phyloP scores from a whole-genome alignment of 2,329 filamentous ascomycete genomes.

The Akanthomyces uredinophilus region DNA sequence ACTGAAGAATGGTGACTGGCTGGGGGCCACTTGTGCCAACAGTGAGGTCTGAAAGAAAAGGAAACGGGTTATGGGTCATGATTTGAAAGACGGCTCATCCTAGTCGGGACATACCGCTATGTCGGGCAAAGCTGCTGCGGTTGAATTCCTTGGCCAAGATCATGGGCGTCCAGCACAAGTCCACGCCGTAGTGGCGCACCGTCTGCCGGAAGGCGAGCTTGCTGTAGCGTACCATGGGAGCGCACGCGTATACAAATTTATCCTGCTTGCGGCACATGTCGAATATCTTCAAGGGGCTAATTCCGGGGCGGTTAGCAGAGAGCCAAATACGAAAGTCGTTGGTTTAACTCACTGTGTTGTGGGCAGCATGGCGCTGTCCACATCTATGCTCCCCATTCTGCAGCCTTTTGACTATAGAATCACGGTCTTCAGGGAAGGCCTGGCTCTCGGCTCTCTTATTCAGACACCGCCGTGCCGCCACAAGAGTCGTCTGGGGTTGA shows the following conservation, averaged over 20 bases:
- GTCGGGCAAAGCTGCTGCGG: conserved; percentile 52
- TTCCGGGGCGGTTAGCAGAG: background rate
- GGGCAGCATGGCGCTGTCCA: conserved; percentile 6
- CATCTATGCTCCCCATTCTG: conserved; percentile 6
- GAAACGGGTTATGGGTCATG: too few relatives aligned
- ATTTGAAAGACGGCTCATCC: background rate
- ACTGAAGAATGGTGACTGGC: conserved; percentile 61
- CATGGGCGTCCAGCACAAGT: conserved; percentile 69
- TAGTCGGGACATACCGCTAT: conserved; percentile 43
- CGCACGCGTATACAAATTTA: conserved; percentile 53
- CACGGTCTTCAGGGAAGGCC: background rate
- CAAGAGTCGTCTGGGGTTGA: background rate
- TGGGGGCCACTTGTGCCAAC: conserved; percentile 48
- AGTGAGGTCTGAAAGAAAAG: conserved; percentile 51
- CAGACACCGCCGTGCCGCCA: background rate
- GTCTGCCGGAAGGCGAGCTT: conserved; percentile 67
- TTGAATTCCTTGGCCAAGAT: conserved; percentile 66
- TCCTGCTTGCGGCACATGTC: conserved; percentile 47
- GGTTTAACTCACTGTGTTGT: conserved; percentile 12
- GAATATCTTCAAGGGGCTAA: conserved; percentile 55
- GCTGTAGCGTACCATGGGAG: conserved; percentile 65
- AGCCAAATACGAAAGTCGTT: background rate
- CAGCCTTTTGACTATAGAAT: background rate
- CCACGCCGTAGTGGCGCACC: conserved; percentile 57
- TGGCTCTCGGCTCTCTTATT: background rate